A percentile compares a stretch with the other conserved stretches of the same genome.
Evolutionary conservation across 805 yeast genomes (phyloP).

Genomic region (Lachancea thermotolerans): DNA sequence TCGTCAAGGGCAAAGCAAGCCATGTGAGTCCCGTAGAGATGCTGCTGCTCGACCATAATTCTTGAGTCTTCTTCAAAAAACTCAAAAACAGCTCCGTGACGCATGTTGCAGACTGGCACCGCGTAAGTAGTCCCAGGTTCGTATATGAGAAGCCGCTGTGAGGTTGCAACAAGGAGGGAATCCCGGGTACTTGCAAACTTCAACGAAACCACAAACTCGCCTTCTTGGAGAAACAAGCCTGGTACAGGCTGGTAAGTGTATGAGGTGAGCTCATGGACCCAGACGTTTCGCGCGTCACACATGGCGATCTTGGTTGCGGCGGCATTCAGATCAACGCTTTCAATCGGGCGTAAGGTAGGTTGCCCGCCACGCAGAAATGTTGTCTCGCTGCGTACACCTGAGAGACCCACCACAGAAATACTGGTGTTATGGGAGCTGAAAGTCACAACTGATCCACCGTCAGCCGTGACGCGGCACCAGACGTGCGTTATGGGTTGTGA

Average conservation of each 20-base stretch:
- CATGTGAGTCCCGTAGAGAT: conserved; percentile 19
- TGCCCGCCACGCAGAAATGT: neutral
- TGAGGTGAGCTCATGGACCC: neutral
- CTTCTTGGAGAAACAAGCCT: conserved; percentile 3
- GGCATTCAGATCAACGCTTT: neutral
- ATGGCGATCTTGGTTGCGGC: neutral
- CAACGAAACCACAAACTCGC: conserved; percentile 6
- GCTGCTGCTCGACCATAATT: conserved; percentile 11
- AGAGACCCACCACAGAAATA: neutral
- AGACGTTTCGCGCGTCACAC: neutral
- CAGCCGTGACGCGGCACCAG: conserved; percentile 1
- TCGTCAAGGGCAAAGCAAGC: conserved; percentile 12
- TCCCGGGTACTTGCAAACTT: neutral
- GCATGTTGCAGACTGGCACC: conserved; percentile 4
- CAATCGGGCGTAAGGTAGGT: neutral
- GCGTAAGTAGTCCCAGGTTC: conserved; percentile 5
- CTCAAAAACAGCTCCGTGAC: conserved; percentile 5
- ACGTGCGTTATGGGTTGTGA: conserved; percentile 1
- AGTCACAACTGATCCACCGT: neutral
- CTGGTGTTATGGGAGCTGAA: neutral
- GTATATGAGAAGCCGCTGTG: conserved; percentile 6
- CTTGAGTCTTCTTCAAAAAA: conserved; percentile 4
- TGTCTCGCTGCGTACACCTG: neutral
- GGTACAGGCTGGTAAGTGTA: neutral
- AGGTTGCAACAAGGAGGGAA: conserved; percentile 4